Evolutionary conservation across 129 eudicot genomes (phyloP), one percentile per base, ranked within the genome.

Genomic region (Saussurea involucrata): DNA sequence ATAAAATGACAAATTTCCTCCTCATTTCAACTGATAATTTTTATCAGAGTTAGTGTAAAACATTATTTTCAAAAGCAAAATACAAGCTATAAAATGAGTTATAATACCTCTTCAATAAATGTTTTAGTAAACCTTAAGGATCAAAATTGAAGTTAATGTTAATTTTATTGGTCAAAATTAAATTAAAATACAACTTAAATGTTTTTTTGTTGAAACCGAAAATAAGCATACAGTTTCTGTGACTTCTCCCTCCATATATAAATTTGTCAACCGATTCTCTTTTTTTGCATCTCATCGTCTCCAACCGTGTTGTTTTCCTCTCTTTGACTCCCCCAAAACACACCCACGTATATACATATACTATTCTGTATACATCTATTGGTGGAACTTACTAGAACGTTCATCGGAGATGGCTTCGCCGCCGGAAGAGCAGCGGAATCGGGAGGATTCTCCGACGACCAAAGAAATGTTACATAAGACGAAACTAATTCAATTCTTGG

Each of bases 401-500:
- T 71, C 69, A 22, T 25, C 85, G 81, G 74, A 60, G 22, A 86
- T 86, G 87, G 83, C 85, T 10, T 34, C 83, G 46, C 58, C 74
- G 82, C 66, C 74, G 46, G 95, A 80, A 22, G 87, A 87, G 24
- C 74, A n/a, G 28, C 77, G 72, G 53, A 68, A 58, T 57, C 82
- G 77, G 53, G 77, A 70, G 40, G 73, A 74, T 74, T 24, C 80
- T 15, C 72, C 84, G 63, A 75, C 57, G 40, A 74, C 73, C 78
- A 74, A 75, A 68, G 91, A 82, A 79, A 64, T 81, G 92, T 79
- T 86, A 22, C 94, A 95, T 80, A 88, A 82, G 82, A 88, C 96
- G 28, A 95, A 95, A 75, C 44, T 83, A 10, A 89, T 95, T 24
- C 97, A 95, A 55, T 95, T 91, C 68, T 65, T 87, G 24, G 93